A percentile compares a stretch with the other conserved stretches of the same genome.
phyloP scores from a whole-genome alignment of 345 rosid genomes.

The Eucalyptus viminalis region DNA sequence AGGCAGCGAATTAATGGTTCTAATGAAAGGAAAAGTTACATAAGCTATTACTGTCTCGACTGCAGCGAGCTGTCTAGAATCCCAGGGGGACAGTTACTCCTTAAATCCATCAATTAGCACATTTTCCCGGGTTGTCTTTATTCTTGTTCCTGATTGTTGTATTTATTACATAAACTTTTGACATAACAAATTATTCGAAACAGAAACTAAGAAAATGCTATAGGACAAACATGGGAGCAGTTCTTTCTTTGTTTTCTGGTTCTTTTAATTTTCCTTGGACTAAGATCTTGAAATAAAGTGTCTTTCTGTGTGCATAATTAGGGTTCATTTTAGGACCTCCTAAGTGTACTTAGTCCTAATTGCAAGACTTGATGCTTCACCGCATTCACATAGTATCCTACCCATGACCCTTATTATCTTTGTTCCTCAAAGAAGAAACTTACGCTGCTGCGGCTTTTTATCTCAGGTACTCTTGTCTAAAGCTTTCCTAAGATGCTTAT shows the following conservation, averaged over 20 bases:
- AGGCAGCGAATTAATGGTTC: background rate
- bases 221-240: background rate
- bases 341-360: background rate
- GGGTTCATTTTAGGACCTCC: background rate
- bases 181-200: background rate
- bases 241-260: background rate
- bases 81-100: background rate
- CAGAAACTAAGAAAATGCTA: background rate
- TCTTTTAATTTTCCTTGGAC: background rate
- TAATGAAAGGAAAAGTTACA: background rate
- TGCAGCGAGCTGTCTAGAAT: background rate
- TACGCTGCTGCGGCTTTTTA: background rate
- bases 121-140: background rate
- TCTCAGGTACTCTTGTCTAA: background rate
- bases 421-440: background rate
- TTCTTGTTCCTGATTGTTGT: background rate
- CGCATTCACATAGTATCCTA: background rate
- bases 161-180: background rate
- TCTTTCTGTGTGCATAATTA: background rate
- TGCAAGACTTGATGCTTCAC: background rate
- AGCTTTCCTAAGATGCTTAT: background rate
- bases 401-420: background rate
- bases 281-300: background rate
- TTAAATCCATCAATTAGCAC: background rate
- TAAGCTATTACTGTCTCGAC: background rate